Base-by-base conservation (phyloP, 352 stramenopile genomes). In the Globisporangium takayamanum region DNA sequence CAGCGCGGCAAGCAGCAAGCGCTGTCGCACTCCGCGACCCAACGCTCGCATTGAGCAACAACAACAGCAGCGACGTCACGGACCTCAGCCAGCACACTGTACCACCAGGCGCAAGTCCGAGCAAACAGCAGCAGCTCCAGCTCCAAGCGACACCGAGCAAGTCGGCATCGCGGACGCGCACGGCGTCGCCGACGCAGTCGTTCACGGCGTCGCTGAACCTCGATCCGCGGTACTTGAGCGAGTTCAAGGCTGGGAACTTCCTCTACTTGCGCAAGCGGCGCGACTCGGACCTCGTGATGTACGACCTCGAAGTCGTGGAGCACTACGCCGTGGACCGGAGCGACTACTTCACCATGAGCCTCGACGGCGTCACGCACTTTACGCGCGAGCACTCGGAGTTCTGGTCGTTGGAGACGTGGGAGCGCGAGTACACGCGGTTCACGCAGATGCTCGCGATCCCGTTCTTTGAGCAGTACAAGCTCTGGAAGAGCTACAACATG, bases 401-500 rank as follows among this genome's bases (percentile, higher is more conserved):
- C 63, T 97, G 92, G 67, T 63, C 87, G 8, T 76, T 98, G 16
- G 76, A 95, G 36, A 91, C 93, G 55, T 98, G 92, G 92, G 94
- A 98, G 56, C 74, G 80, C 45, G 94, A 98, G 68, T 97, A 97
- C 67, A 60, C 68, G 26, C 67, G 95, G 2, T 98, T 97, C 67
- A 87, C 88, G 63, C 80, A 87, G 50, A 97, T 98, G 74, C 70
- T 93, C 47, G 60, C 89, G 26, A 91, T 96, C 56, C 72, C 82
- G 30, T 98, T 98, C 67, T 98, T 98, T 58, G 74, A 91, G 50
- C 84, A 88, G 59, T 98, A 97, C 77, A 89, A 88, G 59, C 63
- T 83, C 42, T 98, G 92, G 92, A 98, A 98, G 68, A 96, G 87
- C 59, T 98, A 95, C 62, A 94, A 87, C 28, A 88, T 97, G 50